Base-by-base conservation (phyloP, 2,329 filamentous ascomycete species). In the Pseudonectria buxi region DNA sequence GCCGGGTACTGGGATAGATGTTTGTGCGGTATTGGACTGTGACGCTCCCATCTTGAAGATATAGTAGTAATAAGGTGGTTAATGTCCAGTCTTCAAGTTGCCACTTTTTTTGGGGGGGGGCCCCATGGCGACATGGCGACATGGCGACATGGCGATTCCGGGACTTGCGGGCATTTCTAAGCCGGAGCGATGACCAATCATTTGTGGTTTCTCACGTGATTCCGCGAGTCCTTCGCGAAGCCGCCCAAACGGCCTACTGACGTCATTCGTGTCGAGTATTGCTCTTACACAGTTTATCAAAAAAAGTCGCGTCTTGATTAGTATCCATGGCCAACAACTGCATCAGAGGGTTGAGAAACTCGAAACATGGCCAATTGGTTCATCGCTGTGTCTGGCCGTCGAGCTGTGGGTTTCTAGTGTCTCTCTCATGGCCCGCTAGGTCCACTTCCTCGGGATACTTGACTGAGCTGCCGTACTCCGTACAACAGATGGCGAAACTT, bases 151-250 rank as follows among this genome's bases (percentile, higher is more conserved):
- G 44, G 49, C 50, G 50, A 47, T 36, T 50, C 41, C 37, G 14
- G 24, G 22, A 24, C n/a, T n/a, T n/a, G 30, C 36, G 30, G 35
- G 38, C 45, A 57, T 57, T 57, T 57, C 51, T 57, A 56, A 57
- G 54, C 53, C 37, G 26, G 12, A 15, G n/a, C 18, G 40, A 44
- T 50, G 50, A 51, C 54, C 54, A 56, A 56, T 56, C 52, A 50
- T 37, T 49, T 34, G 33, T 30, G 32, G 30, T 12, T 10, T 26
- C 47, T 57, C 54, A 57, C 53, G 54, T 57, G 54, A 37, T 24
- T 35, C 43, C 47, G 47, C 36, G 49, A 43, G 16, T 35, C 30
- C 38, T 47, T 54, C 41, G 45, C 37, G 43, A 41, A 30, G 16
- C 11, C 34, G 32, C 26, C 22, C 14, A 36, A 43, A 32, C 37